These are phyloP conservation scores for Penicillium sp. DNA, from an alignment of 2,329 filamentous ascomycete species.

Conservation along the genomic window DNA sequence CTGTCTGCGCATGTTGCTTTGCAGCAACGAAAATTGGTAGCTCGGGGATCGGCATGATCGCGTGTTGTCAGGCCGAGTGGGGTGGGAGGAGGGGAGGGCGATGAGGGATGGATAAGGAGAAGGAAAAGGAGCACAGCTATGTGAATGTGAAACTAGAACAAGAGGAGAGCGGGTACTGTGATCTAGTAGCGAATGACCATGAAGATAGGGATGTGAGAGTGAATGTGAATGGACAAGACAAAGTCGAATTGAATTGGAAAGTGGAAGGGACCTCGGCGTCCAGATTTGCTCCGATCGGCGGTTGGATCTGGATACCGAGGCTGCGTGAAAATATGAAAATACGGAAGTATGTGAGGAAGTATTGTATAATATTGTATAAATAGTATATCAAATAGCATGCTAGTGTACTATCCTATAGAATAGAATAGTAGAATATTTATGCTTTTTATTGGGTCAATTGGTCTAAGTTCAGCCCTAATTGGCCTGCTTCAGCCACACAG, in stretches of 20 bases:
- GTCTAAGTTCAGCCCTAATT: too few species aligned
- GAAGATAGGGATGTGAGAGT: too few species aligned
- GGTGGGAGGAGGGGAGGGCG: background rate
- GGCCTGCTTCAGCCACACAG: too few species aligned
- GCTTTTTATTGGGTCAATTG: too few species aligned
- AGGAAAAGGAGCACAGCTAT: background rate
- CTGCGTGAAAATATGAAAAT: background rate
- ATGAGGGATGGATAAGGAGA: background rate
- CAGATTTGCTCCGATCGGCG: constrained; percentile 1
- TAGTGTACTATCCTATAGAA: too few species aligned
- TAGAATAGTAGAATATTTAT: too few species aligned
- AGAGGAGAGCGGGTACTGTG: background rate
- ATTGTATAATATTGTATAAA: too few species aligned
- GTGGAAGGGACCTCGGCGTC: background rate
- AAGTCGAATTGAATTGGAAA: background rate
- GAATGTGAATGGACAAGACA: background rate
- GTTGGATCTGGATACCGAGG: background rate
- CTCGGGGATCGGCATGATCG: constrained; percentile 37
- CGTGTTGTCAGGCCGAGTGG: constrained; percentile 2
- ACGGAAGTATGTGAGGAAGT: background rate
- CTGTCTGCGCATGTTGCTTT: constrained; percentile 36
- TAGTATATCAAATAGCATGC: too few species aligned
- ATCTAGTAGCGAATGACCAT: too few species aligned
- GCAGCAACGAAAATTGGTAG: constrained; percentile 47
- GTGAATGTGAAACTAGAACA: background rate